A percentile compares a stretch with the other conserved stretches of the same genome.
These are phyloP conservation scores for Tulasnella sp. DNA, from an alignment of 768 basidiomycete genomes.

Conservation along the genomic window DNA sequence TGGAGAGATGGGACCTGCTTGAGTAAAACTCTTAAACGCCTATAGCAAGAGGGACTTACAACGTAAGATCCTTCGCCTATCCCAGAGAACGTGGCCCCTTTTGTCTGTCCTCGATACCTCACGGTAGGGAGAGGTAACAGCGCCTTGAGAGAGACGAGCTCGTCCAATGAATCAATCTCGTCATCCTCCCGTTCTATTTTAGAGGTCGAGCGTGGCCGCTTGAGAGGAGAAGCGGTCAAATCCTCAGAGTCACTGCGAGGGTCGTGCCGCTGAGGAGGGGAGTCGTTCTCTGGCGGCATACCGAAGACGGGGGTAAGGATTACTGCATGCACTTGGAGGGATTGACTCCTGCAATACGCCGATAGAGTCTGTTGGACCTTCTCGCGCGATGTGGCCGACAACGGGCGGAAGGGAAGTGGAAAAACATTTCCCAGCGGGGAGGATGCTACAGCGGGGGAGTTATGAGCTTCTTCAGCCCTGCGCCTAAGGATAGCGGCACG, in stretches of 20 bases:
- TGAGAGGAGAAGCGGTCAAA: too few species aligned
- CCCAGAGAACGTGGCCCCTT: not conserved
- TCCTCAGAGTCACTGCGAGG: too few species aligned
- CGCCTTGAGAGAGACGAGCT: not conserved
- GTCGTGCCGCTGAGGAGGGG: too few species aligned
- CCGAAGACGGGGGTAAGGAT: slow-evolving; percentile 5
- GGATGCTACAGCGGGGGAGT: not conserved
- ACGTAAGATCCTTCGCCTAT: slow-evolving; percentile 1
- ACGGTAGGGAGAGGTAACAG: not conserved
- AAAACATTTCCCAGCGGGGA: slow-evolving; percentile 3
- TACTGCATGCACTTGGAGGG: slow-evolving; percentile 5
- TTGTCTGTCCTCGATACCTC: not conserved
- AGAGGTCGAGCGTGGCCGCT: not conserved
- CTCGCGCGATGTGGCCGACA: slow-evolving; percentile 6
- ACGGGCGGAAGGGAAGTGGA: slow-evolving; percentile 12
- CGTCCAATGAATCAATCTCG: not conserved
- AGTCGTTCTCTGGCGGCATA: too few species aligned
- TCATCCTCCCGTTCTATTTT: not conserved
- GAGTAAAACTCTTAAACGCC: too few species aligned
- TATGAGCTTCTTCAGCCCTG: not conserved
- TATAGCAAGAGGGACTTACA: not conserved
- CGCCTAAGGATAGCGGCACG: not conserved
- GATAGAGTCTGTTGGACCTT: slow-evolving; percentile 2
- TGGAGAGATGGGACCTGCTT: too few species aligned
- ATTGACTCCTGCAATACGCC: slow-evolving; percentile 13